A percentile compares a stretch with the other conserved stretches of the same genome.
Conservation (phyloP, 257 asterid genomes). For the Cynanchum wilfordii region DNA sequence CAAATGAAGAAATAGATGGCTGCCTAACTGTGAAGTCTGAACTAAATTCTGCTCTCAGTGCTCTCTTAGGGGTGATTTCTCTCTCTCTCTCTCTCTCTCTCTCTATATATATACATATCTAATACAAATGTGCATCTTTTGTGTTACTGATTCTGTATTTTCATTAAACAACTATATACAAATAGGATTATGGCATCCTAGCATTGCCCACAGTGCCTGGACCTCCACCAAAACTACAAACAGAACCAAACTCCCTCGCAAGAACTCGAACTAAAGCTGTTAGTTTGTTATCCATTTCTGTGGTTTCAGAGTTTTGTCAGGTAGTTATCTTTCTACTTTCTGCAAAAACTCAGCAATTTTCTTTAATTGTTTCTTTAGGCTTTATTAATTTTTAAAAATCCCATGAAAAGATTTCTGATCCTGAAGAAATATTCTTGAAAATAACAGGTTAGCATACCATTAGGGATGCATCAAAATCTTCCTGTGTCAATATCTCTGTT, state of each 20-base stretch:
- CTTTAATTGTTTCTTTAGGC: not conserved
- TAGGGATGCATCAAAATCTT: constrained; percentile 57
- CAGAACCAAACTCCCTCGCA: constrained; percentile 52
- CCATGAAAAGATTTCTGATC: constrained; percentile 2
- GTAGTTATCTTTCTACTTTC: constrained; percentile 31
- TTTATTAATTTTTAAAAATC: no score
- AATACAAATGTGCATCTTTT: not conserved
- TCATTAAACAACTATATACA: not conserved
- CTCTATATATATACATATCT: no score
- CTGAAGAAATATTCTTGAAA: not conserved
- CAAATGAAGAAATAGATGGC: constrained; percentile 48
- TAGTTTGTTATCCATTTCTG: constrained; percentile 76
- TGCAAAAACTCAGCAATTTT: not conserved
- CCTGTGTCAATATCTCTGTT: constrained; percentile 70
- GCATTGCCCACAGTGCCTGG: constrained; percentile 92
- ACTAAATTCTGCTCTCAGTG: constrained; percentile 54
- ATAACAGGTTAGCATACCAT: constrained; percentile 70
- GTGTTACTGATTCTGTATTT: not conserved
- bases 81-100: not conserved
- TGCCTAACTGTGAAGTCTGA: constrained; percentile 51
- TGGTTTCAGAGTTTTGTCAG: constrained; percentile 94
- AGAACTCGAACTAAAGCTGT: constrained; percentile 75
- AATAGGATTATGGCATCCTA: constrained; percentile 60
- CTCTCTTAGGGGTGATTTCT: constrained; percentile 51
- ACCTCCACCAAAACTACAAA: constrained; percentile 78